These are phyloP conservation scores for Ceratobasidium papillatum DNA, from an alignment of 1,284 basidiomycete species.

Conservation along the genomic window DNA sequence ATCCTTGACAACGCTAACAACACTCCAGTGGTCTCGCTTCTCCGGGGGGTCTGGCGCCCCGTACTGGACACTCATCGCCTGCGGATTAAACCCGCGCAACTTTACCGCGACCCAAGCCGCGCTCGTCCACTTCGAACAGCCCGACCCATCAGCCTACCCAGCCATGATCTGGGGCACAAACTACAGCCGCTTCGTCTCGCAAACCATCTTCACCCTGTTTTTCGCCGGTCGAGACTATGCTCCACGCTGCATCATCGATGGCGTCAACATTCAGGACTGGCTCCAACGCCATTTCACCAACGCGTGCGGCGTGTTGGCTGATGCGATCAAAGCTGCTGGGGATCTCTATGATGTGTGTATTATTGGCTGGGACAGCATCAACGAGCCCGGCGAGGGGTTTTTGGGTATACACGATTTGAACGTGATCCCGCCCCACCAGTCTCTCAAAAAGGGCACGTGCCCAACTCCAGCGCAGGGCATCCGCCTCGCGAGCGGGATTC, in stretches of 20 bases:
- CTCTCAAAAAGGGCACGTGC: constrained; percentile 84
- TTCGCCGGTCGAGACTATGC: constrained; percentile 91
- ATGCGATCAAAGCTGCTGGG: constrained; percentile 75
- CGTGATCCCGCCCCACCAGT: constrained; percentile 69
- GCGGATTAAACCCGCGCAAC: constrained; percentile 87
- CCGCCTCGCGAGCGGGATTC: constrained; percentile 85
- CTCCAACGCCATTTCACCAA: constrained; percentile 87
- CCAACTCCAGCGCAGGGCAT: constrained; percentile 89
- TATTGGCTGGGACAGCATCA: constrained; percentile 96
- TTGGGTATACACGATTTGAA: constrained; percentile 81
- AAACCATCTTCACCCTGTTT: constrained; percentile 94
- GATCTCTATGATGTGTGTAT: constrained; percentile 86
- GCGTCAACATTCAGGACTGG: constrained; percentile 92
- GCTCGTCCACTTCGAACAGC: constrained; percentile 90
- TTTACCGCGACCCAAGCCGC: constrained; percentile 87
- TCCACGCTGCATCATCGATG: constrained; percentile 91
- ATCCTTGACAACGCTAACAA: background rate
- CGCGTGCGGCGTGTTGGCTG: constrained; percentile 79
- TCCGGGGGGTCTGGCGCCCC: constrained; percentile 96
- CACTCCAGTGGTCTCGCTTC: constrained; percentile 90
- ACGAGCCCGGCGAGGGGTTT: constrained; percentile 92
- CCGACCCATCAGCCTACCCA: constrained; percentile 79
- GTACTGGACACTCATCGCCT: constrained; percentile 92
- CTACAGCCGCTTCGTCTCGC: constrained; percentile 86
- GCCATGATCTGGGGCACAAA: constrained; percentile 98